Base-by-base conservation (phyloP, 495 filamentous ascomycete species). In the Xylaria venustula region DNA sequence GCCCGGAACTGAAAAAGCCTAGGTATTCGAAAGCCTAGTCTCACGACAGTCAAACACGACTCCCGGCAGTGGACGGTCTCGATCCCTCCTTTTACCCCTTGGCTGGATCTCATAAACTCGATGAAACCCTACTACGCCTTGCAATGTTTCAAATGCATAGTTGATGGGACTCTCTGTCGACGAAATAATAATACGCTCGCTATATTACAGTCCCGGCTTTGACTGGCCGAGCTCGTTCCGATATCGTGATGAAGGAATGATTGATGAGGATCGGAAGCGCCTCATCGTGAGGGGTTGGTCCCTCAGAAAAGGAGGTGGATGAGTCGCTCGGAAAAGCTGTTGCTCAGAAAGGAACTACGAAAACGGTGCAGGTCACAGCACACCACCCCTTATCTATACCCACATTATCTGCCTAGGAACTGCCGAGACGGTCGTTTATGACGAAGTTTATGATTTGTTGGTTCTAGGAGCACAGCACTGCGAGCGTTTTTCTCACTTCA, bases 361-460 rank as follows among this genome's bases (percentile, higher is more conserved):
- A 28, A 20, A 22, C 42, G 1, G 54, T 58, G 54, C 54, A 58
- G 54, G 30, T 58, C 54, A 58, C 30, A 49, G 54, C 54, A 58
- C 54, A 20, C 6, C 2, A 17, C 40, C 19, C 20, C 40, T 30
- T 14, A 15, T 36, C 19, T 23, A 40, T 23, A 28, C n/a, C 48
- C 23, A 20, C n/a, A 40, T 44, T 19, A 6, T 32, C 37, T 20
- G 14, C 48, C 49, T 28, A 26, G 20, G 28, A 61, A 54, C 50
- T 37, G n/a, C 54, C 41, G 30, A 25, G 12, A 61, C 30, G 22
- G 26, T 54, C 50, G 14, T 61, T 61, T 50, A 54, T 52, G 57
- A 61, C 23, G 49, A n/a, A 51, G 23, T 52, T 52, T 52, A 60
- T 60, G 57, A 60, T 51, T 60, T 52, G 37, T 44, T 45, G 49